These are phyloP conservation scores for Agapanthus africanus DNA, from an alignment of 106 monocot genomes.

Conservation along the genomic window DNA sequence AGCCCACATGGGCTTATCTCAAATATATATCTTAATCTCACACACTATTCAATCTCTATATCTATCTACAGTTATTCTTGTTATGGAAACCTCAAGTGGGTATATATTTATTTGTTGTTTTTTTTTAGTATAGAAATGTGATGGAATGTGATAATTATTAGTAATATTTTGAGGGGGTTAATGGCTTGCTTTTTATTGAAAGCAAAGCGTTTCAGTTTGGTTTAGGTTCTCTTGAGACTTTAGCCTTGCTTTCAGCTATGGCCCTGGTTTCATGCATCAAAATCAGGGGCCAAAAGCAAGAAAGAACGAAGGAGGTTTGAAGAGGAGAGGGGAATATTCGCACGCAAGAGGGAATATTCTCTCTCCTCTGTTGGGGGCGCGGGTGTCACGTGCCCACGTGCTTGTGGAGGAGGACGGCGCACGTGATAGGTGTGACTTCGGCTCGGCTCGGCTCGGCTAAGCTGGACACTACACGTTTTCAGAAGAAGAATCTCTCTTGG, in stretches of 20 bases:
- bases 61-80: neutral
- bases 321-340: neutral
- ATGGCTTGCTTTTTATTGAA: conserved; percentile 42
- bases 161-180: too few relatives aligned
- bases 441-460: neutral
- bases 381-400: neutral
- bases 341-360: neutral
- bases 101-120: conserved; percentile 5
- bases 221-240: too few relatives aligned
- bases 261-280: conserved; percentile 31
- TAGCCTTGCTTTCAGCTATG: conserved; percentile 17
- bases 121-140: neutral
- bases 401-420: neutral
- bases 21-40: neutral
- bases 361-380: neutral
- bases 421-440: neutral
- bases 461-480: neutral
- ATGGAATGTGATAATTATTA: neutral
- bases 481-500: neutral
- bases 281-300: conserved; percentile 13
- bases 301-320: neutral
- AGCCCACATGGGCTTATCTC: neutral
- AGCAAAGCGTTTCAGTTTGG: conserved; percentile 26
- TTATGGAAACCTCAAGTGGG: too few relatives aligned
- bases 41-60: neutral